Evolutionary conservation across 2,329 filamentous ascomycete genomes (phyloP).

Genomic region (Rhynchosporium secalis): DNA sequence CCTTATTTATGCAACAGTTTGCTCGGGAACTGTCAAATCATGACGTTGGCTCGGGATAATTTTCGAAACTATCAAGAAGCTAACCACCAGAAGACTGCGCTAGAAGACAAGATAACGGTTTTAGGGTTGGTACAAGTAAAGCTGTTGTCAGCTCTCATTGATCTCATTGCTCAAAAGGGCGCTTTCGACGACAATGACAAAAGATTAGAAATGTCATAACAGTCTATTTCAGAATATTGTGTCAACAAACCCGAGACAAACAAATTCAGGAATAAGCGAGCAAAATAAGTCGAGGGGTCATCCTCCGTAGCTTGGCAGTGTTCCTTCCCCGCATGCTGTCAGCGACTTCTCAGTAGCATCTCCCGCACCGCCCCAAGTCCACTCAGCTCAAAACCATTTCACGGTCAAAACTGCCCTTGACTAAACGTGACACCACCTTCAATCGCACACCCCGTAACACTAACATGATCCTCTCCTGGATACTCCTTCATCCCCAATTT

Average conservation of each 20-base stretch:
- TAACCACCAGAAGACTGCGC: neutral
- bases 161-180: no score
- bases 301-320: no score
- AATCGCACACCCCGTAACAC: slow-evolving; percentile 12
- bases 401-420: neutral
- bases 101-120: neutral
- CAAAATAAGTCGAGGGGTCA: no score
- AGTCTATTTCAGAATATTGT: no score
- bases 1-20: no score
- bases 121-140: no score
- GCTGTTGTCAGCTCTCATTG: no score
- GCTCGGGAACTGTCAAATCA: neutral
- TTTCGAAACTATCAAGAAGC: neutral
- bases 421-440: slow-evolving; percentile 6
- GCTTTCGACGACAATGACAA: no score
- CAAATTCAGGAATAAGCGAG: no score
- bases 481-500: slow-evolving; percentile 9
- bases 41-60: neutral
- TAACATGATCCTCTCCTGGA: slow-evolving; percentile 11
- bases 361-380: neutral
- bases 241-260: no score
- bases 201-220: no score
- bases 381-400: neutral
- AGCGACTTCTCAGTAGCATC: neutral
- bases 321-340: no score